phyloP scores from a whole-genome alignment of 192 early-diverging fungal species.

The Coemansia sp. region DNA sequence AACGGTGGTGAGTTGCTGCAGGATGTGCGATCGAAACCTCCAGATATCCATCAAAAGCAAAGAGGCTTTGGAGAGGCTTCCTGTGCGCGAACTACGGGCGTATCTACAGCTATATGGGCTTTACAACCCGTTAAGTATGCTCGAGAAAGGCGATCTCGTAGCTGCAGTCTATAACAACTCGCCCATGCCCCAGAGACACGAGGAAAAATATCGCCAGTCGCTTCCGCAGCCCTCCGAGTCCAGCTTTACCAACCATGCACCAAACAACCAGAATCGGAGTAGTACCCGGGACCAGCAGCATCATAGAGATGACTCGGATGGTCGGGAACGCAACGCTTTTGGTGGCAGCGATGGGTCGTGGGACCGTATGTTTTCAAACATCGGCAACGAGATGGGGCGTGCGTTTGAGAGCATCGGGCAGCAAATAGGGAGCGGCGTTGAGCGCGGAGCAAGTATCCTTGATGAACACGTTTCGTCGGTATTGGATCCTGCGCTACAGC shows the following conservation, averaged over 20 bases:
- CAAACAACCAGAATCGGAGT: slow-evolving; percentile 8
- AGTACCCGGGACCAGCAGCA: not conserved
- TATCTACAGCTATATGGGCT: slow-evolving; percentile 44
- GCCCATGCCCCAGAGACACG: slow-evolving; percentile 47
- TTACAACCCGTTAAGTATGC: slow-evolving; percentile 37
- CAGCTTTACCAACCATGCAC: slow-evolving; percentile 4
- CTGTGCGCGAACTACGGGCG: slow-evolving; percentile 43
- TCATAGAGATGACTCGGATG: slow-evolving; percentile 1
- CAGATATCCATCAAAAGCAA: slow-evolving; percentile 39
- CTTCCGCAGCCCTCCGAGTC: slow-evolving; percentile 37
- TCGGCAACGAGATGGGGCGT: slow-evolving; percentile 47
- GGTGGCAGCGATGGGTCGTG: slow-evolving; percentile 10
- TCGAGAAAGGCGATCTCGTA: slow-evolving; percentile 51
- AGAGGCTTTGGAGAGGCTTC: slow-evolving; percentile 19
- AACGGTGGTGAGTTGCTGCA: slow-evolving; percentile 32
- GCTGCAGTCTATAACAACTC: slow-evolving; percentile 41
- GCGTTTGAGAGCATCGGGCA: slow-evolving; percentile 38
- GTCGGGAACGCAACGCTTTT: not conserved
- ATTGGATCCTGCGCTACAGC: not conserved
- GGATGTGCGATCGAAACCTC: slow-evolving; percentile 45
- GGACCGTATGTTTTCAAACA: slow-evolving; percentile 48
- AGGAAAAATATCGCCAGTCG: slow-evolving; percentile 32
- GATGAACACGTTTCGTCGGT: slow-evolving; percentile 8
- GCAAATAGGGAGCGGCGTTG: slow-evolving; percentile 22
- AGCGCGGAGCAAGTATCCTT: slow-evolving; percentile 14